A percentile compares a stretch with the other conserved stretches of the same genome.
phyloP scores from a whole-genome alignment of 2,329 filamentous ascomycete genomes.

The Pseudonectria buxi region DNA sequence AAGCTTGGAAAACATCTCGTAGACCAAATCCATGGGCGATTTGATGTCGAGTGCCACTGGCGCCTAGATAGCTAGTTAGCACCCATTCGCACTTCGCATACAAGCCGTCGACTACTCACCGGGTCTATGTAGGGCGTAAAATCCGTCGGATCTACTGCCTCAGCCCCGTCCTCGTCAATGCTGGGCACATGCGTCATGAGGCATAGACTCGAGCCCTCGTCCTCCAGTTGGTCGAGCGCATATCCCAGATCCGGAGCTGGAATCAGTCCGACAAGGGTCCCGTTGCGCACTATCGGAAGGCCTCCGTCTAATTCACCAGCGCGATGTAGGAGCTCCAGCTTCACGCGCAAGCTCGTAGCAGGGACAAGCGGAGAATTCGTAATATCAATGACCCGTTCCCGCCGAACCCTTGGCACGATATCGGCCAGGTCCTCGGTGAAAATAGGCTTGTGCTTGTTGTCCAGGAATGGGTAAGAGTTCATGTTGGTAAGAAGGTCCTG shows the following conservation, averaged over 20 bases:
- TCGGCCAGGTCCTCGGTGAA: slow-evolving; percentile 86
- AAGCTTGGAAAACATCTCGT: slow-evolving; percentile 93
- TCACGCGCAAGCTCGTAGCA: slow-evolving; percentile 67
- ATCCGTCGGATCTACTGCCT: slow-evolving; percentile 62
- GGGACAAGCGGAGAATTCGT: slow-evolving; percentile 73
- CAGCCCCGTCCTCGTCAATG: slow-evolving; percentile 59
- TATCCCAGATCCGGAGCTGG: slow-evolving; percentile 91
- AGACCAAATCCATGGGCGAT: slow-evolving; percentile 89
- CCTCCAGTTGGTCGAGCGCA: slow-evolving; percentile 74
- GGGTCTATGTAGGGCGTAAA: slow-evolving; percentile 91
- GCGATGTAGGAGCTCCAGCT: slow-evolving; percentile 74
- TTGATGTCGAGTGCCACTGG: slow-evolving; percentile 83
- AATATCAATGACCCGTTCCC: slow-evolving; percentile 81
- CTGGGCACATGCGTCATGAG: slow-evolving; percentile 68
- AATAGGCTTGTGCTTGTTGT: slow-evolving; percentile 87
- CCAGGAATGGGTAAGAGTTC: slow-evolving; percentile 96
- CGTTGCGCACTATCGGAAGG: slow-evolving; percentile 74
- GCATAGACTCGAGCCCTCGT: slow-evolving; percentile 68
- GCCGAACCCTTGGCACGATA: slow-evolving; percentile 70
- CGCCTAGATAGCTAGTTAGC: slow-evolving; percentile 42
- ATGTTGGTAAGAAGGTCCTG: slow-evolving; percentile 88
- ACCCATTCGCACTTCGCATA: neutral
- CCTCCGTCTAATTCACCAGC: slow-evolving; percentile 89
- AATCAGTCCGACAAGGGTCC: slow-evolving; percentile 79
- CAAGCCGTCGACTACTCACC: slow-evolving; percentile 48